Conservation (phyloP, 75 land plant species). For the Picea glauca region DNA sequence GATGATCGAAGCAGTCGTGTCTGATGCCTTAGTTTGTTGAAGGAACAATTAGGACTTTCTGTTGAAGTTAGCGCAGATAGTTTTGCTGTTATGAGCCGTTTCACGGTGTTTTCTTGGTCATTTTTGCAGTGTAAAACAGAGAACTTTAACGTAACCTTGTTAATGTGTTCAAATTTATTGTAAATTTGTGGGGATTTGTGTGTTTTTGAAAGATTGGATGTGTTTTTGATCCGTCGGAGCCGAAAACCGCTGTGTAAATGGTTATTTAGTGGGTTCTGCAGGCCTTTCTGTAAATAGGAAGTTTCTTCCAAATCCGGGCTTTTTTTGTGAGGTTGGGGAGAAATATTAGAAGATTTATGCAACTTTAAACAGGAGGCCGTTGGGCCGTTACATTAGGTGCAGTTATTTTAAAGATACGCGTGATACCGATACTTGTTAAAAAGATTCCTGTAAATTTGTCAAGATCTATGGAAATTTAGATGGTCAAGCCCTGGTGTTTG, state of each 20-base stretch:
- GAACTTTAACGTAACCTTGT: not conserved
- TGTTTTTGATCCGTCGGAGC: too few species aligned
- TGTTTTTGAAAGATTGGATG: not conserved
- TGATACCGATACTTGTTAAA: too few species aligned
- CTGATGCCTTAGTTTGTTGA: not conserved
- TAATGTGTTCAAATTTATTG: not conserved
- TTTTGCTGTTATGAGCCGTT: not conserved
- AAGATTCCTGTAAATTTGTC: not conserved
- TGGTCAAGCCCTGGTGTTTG: not conserved
- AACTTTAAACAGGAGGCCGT: not conserved
- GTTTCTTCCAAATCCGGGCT: too few species aligned
- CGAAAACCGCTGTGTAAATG: too few species aligned
- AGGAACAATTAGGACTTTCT: not conserved
- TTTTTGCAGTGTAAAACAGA: not conserved
- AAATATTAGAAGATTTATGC: not conserved
- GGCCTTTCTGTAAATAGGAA: too few species aligned
- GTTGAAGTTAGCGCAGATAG: not conserved
- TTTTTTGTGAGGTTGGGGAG: not conserved
- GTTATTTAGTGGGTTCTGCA: too few species aligned
- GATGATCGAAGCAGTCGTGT: not conserved
- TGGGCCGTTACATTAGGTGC: not conserved
- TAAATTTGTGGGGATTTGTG: not conserved
- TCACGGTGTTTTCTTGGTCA: not conserved
- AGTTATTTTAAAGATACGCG: not conserved
- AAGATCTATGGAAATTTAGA: not conserved